A percentile compares a stretch with the other conserved stretches of the same genome.
Conservation (phyloP, 2,329 filamentous ascomycete genomes). For the Cladosporium sp. region DNA sequence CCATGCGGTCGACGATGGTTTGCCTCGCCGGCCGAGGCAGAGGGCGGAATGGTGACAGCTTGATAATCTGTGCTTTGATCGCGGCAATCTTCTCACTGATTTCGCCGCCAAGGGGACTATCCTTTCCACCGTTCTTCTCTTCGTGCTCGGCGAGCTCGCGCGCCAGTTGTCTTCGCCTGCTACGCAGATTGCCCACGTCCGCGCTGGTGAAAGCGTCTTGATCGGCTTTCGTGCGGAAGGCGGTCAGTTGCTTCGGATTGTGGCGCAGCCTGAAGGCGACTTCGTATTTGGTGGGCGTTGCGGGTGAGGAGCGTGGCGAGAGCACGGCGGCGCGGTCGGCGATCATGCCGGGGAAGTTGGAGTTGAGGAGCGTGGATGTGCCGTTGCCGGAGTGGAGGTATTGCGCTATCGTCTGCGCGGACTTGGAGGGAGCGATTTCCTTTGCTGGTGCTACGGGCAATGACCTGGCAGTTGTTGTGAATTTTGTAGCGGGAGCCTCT, state of each 20-base stretch:
- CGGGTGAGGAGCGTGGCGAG: neutral
- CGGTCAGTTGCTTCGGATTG: slow-evolving; percentile 23
- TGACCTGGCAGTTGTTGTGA: neutral
- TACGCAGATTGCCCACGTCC: slow-evolving; percentile 23
- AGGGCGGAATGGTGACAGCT: slow-evolving; percentile 3
- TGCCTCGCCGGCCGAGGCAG: slow-evolving; percentile 19
- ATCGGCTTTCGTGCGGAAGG: slow-evolving; percentile 22
- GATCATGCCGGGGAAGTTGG: slow-evolving; percentile 31
- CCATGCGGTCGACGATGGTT: slow-evolving; percentile 26
- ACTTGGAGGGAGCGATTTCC: neutral
- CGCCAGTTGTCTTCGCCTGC: slow-evolving; percentile 16
- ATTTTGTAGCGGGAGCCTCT: neutral
- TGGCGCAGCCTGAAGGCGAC: slow-evolving; percentile 22
- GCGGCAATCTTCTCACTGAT: slow-evolving; percentile 4
- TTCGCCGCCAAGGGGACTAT: neutral
- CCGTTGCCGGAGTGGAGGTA: slow-evolving; percentile 24
- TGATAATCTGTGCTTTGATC: slow-evolving; percentile 15
- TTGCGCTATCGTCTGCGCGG: neutral
- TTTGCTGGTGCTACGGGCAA: neutral
- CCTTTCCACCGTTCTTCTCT: slow-evolving; percentile 1
- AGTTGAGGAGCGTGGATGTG: slow-evolving; percentile 29
- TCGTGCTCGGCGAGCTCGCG: slow-evolving; percentile 19
- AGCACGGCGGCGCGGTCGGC: slow-evolving; percentile 29
- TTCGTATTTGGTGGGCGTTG: slow-evolving; percentile 20
- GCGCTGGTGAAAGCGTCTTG: slow-evolving; percentile 24